Evolutionary conservation across 2,329 filamentous ascomycete genomes (phyloP).

Genomic region (Sarocladiaceae sp.): DNA sequence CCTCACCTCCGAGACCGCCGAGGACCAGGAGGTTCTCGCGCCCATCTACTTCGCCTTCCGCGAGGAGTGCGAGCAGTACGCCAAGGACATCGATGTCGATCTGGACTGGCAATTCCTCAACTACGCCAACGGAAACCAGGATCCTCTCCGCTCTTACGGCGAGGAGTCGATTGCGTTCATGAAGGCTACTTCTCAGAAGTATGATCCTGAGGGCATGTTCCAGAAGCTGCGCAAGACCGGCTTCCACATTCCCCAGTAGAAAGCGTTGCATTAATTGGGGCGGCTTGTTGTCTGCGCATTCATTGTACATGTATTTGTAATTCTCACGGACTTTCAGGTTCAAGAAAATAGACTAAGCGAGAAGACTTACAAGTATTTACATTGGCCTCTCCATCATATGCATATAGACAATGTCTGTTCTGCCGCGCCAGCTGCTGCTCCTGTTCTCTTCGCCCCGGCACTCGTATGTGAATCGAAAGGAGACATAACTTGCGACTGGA

Average conservation of each 20-base stretch:
- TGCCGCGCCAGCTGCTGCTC: no score
- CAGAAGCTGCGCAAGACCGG: slow-evolving; percentile 22
- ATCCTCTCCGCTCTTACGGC: slow-evolving; percentile 31
- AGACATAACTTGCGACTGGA: no score
- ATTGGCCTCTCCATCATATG: no score
- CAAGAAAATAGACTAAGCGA: no score
- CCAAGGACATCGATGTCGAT: slow-evolving; percentile 21
- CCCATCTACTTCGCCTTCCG: slow-evolving; percentile 20
- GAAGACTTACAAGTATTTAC: no score
- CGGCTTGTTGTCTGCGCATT: no score
- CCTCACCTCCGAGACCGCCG: slow-evolving; percentile 32
- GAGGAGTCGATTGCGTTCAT: slow-evolving; percentile 25
- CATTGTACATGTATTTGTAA: no score
- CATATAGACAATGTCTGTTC: no score
- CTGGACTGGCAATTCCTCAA: slow-evolving; percentile 35
- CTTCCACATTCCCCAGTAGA: slow-evolving; percentile 15
- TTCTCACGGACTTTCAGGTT: no score
- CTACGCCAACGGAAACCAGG: slow-evolving; percentile 33
- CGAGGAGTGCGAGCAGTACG: slow-evolving; percentile 18
- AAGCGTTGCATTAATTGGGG: no score
- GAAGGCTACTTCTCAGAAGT: slow-evolving; percentile 23
- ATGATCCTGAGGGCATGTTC: slow-evolving; percentile 24
- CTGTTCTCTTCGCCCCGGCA: no score
- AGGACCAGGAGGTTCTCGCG: slow-evolving; percentile 25
- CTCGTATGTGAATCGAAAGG: no score